Evolutionary conservation across 2,329 filamentous ascomycete species (phyloP).

Genomic region (Cadophora sp.): DNA sequence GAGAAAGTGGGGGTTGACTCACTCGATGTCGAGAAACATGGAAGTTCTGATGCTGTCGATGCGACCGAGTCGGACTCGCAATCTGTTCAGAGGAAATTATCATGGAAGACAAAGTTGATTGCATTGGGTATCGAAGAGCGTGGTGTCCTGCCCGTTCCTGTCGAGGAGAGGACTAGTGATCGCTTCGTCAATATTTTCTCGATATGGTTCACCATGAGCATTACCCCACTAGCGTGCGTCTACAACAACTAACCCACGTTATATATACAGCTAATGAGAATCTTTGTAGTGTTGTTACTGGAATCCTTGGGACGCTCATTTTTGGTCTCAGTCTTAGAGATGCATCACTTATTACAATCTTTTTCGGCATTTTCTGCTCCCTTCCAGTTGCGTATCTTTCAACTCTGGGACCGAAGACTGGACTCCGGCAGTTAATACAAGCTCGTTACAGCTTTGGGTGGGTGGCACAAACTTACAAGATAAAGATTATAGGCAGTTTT

Average conservation of each 20-base stretch:
- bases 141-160: slow-evolving; percentile 62
- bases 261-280: not conserved
- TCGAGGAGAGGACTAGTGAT: slow-evolving; percentile 59
- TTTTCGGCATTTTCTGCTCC: slow-evolving; percentile 65
- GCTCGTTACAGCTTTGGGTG: slow-evolving; percentile 67
- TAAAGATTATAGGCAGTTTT: too few species aligned
- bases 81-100: not conserved
- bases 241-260: not conserved
- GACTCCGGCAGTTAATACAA: slow-evolving; percentile 70
- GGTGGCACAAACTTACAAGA: not conserved
- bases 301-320: slow-evolving; percentile 63
- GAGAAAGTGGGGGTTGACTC: slow-evolving; percentile 6
- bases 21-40: slow-evolving; percentile 14
- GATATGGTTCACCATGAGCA: slow-evolving; percentile 64
- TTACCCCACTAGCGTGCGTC: slow-evolving; percentile 63
- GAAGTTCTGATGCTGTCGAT: slow-evolving; percentile 11
- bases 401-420: slow-evolving; percentile 65
- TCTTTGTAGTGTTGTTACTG: slow-evolving; percentile 61
- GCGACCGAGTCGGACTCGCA: slow-evolving; percentile 16
- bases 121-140: slow-evolving; percentile 56
- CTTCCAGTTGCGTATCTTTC: slow-evolving; percentile 62
- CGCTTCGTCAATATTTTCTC: slow-evolving; percentile 64
- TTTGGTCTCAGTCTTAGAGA: slow-evolving; percentile 62
- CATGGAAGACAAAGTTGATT: slow-evolving; percentile 21
- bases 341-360: slow-evolving; percentile 62